phyloP scores from a whole-genome alignment of 495 filamentous ascomycete species.

The Xylaria longipes region DNA sequence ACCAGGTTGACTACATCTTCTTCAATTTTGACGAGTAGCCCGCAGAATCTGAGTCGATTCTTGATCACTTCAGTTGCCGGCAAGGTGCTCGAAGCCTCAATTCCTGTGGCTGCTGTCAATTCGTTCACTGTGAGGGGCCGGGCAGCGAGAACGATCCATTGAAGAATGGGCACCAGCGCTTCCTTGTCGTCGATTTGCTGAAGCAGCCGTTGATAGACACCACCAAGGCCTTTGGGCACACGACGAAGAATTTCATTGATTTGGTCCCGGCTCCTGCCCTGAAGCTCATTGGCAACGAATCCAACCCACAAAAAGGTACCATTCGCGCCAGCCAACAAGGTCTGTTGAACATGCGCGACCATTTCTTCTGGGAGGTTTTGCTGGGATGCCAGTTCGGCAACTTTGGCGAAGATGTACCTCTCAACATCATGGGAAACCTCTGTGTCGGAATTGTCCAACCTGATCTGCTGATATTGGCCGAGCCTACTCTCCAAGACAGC shows the following conservation, averaged over 20 bases:
- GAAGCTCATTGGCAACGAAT: constrained; percentile 49
- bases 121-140: constrained; percentile 43
- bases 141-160: constrained; percentile 41
- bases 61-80: constrained; percentile 27
- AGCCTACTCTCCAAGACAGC: constrained; percentile 42
- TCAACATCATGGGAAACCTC: constrained; percentile 43
- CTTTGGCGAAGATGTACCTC: constrained; percentile 45
- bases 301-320: constrained; percentile 58
- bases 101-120: constrained; percentile 29
- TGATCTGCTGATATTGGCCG: constrained; percentile 33
- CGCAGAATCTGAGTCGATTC: constrained; percentile 33
- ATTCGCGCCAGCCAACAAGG: constrained; percentile 44
- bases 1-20: constrained; percentile 38
- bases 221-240: constrained; percentile 42
- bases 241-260: constrained; percentile 32
- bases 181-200: constrained; percentile 39
- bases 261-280: constrained; percentile 34
- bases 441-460: constrained; percentile 34
- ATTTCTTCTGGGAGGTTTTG: constrained; percentile 31
- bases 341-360: constrained; percentile 36
- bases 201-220: constrained; percentile 44
- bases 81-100: background rate
- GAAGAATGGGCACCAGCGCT: constrained; percentile 37
- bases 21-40: constrained; percentile 37
- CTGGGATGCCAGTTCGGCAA: constrained; percentile 43